Evolutionary conservation across 345 rosid species (phyloP).

Genomic region (Eucalyptus dawsonii): DNA sequence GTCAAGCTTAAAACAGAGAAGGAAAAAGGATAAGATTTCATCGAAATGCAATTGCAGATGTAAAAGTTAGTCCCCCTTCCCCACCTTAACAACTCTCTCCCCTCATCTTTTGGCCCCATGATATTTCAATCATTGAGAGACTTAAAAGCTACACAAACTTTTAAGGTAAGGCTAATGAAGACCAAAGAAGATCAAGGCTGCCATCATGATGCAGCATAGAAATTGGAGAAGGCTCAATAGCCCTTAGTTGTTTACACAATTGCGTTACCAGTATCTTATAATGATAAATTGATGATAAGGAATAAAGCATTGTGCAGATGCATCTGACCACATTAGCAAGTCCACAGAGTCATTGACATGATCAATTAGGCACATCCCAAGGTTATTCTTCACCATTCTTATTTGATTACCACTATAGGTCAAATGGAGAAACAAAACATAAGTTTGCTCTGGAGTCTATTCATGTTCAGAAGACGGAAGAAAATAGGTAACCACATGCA

Average conservation of each 20-base stretch:
- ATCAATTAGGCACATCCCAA: neutral
- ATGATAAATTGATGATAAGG: neutral
- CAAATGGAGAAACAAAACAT: neutral
- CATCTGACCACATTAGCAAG: neutral
- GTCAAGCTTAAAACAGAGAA: neutral
- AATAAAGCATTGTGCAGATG: neutral
- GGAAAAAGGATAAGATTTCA: neutral
- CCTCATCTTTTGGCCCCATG: neutral
- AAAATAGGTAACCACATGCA: neutral
- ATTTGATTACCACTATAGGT: neutral
- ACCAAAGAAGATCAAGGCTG: neutral
- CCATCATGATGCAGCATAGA: neutral
- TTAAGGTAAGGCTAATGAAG: neutral
- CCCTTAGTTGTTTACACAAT: neutral
- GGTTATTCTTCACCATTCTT: neutral
- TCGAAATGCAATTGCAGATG: neutral
- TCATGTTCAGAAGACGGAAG: neutral
- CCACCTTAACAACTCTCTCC: neutral
- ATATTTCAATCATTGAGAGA: neutral
- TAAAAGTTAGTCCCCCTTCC: neutral
- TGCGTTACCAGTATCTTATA: neutral
- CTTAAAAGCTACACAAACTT: neutral
- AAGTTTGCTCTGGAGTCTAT: neutral
- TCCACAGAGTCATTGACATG: neutral
- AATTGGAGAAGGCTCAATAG: neutral